Evolutionary conservation across 306 rosid genomes (phyloP), one percentile per base, ranked within the genome.

Genomic region (Corylus avellana): DNA sequence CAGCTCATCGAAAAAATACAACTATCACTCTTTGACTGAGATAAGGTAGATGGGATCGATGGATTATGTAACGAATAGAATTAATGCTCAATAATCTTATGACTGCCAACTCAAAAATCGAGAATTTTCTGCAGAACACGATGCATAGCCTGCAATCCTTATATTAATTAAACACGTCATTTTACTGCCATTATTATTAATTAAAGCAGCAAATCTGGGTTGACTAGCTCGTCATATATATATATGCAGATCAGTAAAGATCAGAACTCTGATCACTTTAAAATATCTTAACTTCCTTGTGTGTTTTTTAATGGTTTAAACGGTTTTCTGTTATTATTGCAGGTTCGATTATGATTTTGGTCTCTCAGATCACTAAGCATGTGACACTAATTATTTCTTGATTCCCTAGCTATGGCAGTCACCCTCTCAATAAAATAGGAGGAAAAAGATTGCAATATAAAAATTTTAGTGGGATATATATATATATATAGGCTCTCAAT

Each of bases 291-390:
- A 78, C 57, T 72, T 27, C 61, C 53, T 50, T 50, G 51, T 57
- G 37, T 57, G 42, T 70, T 27, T 12, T 61, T 61, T 4, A 18
- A 18, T 17, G 8, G 47, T 72, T 57, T 70, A 53, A 27, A 71
- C 81, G 70, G 79, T 79, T 87, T 87, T 74, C 85, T 57, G 83
- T 84, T 84, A 74, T 2, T 12, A 37, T 48, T 70, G 73, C 70
- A 56, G 59, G 42, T 70, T 67, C 70, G 51, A 64, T 70, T 73
- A 69, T 61, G 62, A 72, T 44, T 27, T 72, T 69, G 50, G 35
- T 32, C 71, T 73, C 84, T 81, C 73, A 73, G 86, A 79, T 79
- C 72, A 74, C 68, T 70, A 35, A 76, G 61, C 86, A 87, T 82
- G 90, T 77, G 86, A 4, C 70, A 12, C 42, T 63, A 13, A 35